Base-by-base conservation (phyloP, 1,284 basidiomycete species). In the Leccinum brunneo-olivaceum region DNA sequence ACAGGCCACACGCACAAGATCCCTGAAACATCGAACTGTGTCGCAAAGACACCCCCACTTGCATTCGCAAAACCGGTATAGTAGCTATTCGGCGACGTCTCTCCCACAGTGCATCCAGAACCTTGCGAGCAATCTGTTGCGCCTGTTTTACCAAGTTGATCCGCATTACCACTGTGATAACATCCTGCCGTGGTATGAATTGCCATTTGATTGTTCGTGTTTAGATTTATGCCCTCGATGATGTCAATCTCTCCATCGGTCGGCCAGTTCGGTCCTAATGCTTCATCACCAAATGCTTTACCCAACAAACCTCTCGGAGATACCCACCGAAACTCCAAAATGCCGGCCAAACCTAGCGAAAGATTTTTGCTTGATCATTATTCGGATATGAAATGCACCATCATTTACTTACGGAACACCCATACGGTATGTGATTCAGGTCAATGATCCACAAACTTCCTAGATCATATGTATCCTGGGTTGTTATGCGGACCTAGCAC, bases 31-130 rank as follows among this genome's bases (percentile, higher is more conserved):
- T 84, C 82, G 52, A 84, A 78, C 55, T 86, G 83, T 5, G 78
- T 67, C 0, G 83, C 83, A 61, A 72, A 90, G 1, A 87, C 80
- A 0, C 86, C 86, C 19, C 87, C 87, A 11, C 84, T 82, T 1
- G 76, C 78, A 0, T 64, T 48, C 0, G 76, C 74, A 53, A 90
- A 90, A 2, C 67, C 72, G 6, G 52, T 53, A 0, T 74, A 76
- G 54, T 72, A 89, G 52, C 78, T 83, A 47, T 78, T 78, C 10
- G 68, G 62, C 47, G 74, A 73, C 0, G 62, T 72, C 57, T 84
- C 81, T 1, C 54, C 62, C 32, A 85, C 78, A 5, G 76, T 72
- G 53, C 87, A 90, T 2, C 86, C 87, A 2, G 70, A 60, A 3
- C 64, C 62, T 8, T 62, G 59, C 9, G 73, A 70, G 52, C 81